These are phyloP conservation scores for Sordariomycetes sp. DNA, from an alignment of 2,329 filamentous ascomycete species.

Conservation along the genomic window DNA sequence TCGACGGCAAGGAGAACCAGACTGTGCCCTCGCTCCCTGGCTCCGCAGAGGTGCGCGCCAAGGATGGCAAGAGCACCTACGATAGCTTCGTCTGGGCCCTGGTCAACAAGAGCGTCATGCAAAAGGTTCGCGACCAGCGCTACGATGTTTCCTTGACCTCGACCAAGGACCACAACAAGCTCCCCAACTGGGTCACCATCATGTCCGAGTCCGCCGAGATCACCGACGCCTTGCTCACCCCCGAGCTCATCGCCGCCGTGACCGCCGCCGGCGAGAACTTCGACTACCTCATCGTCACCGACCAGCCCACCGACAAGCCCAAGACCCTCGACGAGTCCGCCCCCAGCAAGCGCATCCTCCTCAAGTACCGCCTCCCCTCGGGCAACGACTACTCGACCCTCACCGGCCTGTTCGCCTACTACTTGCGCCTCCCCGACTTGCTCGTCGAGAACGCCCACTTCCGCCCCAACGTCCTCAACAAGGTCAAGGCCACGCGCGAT, in stretches of 20 bases:
- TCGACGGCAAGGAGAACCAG: slow-evolving; percentile 82
- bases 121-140: slow-evolving; percentile 77
- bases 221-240: slow-evolving; percentile 75
- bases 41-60: slow-evolving; percentile 40
- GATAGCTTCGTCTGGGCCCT: slow-evolving; percentile 93
- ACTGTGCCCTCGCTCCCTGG: slow-evolving; percentile 60
- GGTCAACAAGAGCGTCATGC: slow-evolving; percentile 94
- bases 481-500: slow-evolving; percentile 73
- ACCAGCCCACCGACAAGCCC: slow-evolving; percentile 84
- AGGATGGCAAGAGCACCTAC: slow-evolving; percentile 59
- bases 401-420: slow-evolving; percentile 70
- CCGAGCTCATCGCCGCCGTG: slow-evolving; percentile 76
- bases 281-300: slow-evolving; percentile 81
- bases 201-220: slow-evolving; percentile 98
- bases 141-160: slow-evolving; percentile 90
- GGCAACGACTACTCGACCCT: slow-evolving; percentile 54
- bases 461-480: slow-evolving; percentile 81
- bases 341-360: slow-evolving; percentile 78
- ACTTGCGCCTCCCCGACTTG: slow-evolving; percentile 75
- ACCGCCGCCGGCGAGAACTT: slow-evolving; percentile 67
- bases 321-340: slow-evolving; percentile 72
- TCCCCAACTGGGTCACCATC: slow-evolving; percentile 81
- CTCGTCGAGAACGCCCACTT: slow-evolving; percentile 74
- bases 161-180: slow-evolving; percentile 86
- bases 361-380: slow-evolving; percentile 63